phyloP scores from a whole-genome alignment of 441 rosid genomes.

The Populus tomentosa region DNA sequence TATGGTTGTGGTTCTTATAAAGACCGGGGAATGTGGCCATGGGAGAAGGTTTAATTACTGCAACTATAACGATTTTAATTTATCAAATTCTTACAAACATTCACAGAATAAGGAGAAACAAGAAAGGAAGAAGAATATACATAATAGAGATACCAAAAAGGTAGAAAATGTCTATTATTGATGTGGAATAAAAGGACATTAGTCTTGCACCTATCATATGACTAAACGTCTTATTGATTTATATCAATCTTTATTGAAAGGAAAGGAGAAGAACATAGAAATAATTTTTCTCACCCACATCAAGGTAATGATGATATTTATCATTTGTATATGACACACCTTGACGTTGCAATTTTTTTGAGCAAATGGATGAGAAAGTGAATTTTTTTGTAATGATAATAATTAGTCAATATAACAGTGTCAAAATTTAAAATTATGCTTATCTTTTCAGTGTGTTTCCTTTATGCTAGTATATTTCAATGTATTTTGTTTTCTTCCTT shows the following conservation, averaged over 20 bases:
- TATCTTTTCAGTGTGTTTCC: neutral
- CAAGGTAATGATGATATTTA: too few relatives aligned
- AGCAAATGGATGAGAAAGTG: neutral
- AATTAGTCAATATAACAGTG: neutral
- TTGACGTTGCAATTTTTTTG: too few relatives aligned
- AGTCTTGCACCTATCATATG: neutral
- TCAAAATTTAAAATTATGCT: neutral
- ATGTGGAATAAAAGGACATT: neutral
- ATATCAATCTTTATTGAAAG: slow-evolving; percentile 1
- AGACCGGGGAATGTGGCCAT: too few relatives aligned
- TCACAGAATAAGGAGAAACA: neutral
- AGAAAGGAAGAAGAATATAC: neutral
- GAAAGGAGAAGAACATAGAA: neutral
- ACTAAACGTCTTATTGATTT: slow-evolving; percentile 4
- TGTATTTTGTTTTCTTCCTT: neutral
- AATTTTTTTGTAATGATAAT: neutral
- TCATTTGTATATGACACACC: too few relatives aligned
- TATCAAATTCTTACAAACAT: neutral
- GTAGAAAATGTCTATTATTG: neutral
- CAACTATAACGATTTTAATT: neutral
- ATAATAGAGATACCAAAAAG: neutral
- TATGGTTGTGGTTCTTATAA: neutral
- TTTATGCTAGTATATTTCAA: neutral
- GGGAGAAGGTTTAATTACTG: neutral
- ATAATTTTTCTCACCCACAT: too few relatives aligned